Base-by-base conservation (phyloP, 495 filamentous ascomycete species). In the Penicillium diatomitis region DNA sequence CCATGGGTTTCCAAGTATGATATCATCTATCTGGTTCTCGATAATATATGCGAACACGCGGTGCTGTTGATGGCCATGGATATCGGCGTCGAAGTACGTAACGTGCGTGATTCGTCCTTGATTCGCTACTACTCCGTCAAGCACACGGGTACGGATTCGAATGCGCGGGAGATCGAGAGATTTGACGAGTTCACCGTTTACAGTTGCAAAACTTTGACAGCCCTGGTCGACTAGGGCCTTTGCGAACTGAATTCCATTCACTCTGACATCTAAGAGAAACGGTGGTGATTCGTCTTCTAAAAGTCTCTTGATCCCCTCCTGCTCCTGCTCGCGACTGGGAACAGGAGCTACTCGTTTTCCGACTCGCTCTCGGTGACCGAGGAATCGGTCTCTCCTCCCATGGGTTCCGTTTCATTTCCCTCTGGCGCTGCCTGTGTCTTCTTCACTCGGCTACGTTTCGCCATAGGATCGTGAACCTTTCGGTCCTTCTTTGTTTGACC, bases 271-370 rank as follows among this genome's bases (percentile, higher is more conserved):
- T 8, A 46, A 8, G 9, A 46, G 29, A 36, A 46, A 46, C 44
- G 20, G 44, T 38, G 32, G 32, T 46, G 11, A n/a, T 10, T 46
- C 40, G 10, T 32, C n/a, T 12, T 12, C 6, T 41, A 41, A 7
- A 27, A 41, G 39, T 7, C 29, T 11, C 11, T 41, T 11, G 7
- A 30, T 27, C 29, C 39, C 39, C 39, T 41, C 29, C 7, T 8
- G 39, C 39, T 41, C 39, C 39, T 41, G n/a, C 39, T 30, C 12
- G 39, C 39, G 39, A 11, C 39, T 41, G 8, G 8, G 12, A 30
- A 41, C n/a, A 41, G 39, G 39, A 41, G 39, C 39, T 41, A 46
- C 43, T 46, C 43, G 20, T 46, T 46, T 46, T 20, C 43, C 20
- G 32, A 46, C 10, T 37, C 11, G 12, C 35, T 38, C 9, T 38